Evolutionary conservation across 305 asterid genomes (phyloP), one percentile per base, ranked within the genome.

Genomic region (Ilex paraguariensis): DNA sequence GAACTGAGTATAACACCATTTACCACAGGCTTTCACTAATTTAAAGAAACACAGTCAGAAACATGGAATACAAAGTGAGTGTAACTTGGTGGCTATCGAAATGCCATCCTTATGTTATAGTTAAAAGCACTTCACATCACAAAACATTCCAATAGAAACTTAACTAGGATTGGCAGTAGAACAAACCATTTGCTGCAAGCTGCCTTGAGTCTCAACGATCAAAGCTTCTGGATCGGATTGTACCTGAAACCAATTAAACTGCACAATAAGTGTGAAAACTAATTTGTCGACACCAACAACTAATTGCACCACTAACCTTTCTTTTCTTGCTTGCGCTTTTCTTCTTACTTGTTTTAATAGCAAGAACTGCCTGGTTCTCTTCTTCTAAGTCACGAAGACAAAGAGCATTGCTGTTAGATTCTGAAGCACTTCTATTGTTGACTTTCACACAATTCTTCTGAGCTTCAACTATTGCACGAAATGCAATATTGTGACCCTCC

Each of bases 281-380:
- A 59, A 55, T 21, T 45, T 21, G 28, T 21, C 28, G 2, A 21
- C 28, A 21, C 28, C 13, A 68, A 45, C 39, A 54, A 64, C 62
- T 56, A 62, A 57, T 69, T 56, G 28, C 17, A 64, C 51, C 70
- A 60, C 68, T 55, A 57, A 91, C 98, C 96, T 89, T 88, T 73
- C 90, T 81, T 80, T 79, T 91, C 87, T 87, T 91, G 82, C 66
- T 85, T 60, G 79, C 39, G 59, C 36, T 75, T 76, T 81, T 88
- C 83, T 86, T 91, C 79, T 79, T 88, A 60, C 59, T 83, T 71
- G 81, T 64, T 74, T 78, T 87, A 46, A 75, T 73, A 28, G 77
- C 70, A 17, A 69, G 76, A 67, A 70, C 65, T 58, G 73, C 75
- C 64, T 71, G 84, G 69, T 64, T 78, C 68, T 82, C 95, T 74